Base-by-base conservation (phyloP, 2,329 filamentous ascomycete species). In the Trichoderma koningii region DNA sequence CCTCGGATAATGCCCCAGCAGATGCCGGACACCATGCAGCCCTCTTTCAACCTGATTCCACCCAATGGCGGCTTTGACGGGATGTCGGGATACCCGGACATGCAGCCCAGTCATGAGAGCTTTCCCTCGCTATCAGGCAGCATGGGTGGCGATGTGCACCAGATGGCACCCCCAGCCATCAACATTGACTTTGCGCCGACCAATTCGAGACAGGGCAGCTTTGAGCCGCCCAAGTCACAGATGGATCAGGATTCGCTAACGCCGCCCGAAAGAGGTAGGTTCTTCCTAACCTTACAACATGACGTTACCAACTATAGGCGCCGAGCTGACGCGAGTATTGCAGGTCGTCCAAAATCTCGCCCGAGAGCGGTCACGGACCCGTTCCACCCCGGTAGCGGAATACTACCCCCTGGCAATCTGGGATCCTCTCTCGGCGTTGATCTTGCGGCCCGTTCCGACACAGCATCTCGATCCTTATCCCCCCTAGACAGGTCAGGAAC, bases 111-210 rank as follows among this genome's bases (percentile, higher is more conserved):
- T 30, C 73, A 72, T 3, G 83, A 87, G 69, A 78, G 83, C 7
- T 88, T 87, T 70, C 82, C 85, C 6, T 75, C 79, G 34, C 75
- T 87, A 19, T 79, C 81, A 63, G 78, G 81, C 26, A 75, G 76
- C n/a, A 77, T 75, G 28, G 78, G 78, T 26, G 75, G 78, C 34
- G 90, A 93, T 65, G 85, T 91, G 74, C 85, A 87, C 6, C 87
- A 90, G 70, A 95, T 96, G 89, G 90, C 89, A 3, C 91, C 93
- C n/a, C 93, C 93, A 0, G 91, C 93, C 59, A 97, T 97, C 77
- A 96, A 95, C 73, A 95, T 97, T 71, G 91, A 97, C 74, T 93
- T 92, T 76, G 93, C 93, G 17, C 93, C 93, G 26, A 88, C 88
- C 86, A 90, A 60, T 80, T 85, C 65, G 41, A 76, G 75, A 66